Conservation (phyloP, 2,329 filamentous ascomycete genomes). For the Phialophora macrospora region DNA sequence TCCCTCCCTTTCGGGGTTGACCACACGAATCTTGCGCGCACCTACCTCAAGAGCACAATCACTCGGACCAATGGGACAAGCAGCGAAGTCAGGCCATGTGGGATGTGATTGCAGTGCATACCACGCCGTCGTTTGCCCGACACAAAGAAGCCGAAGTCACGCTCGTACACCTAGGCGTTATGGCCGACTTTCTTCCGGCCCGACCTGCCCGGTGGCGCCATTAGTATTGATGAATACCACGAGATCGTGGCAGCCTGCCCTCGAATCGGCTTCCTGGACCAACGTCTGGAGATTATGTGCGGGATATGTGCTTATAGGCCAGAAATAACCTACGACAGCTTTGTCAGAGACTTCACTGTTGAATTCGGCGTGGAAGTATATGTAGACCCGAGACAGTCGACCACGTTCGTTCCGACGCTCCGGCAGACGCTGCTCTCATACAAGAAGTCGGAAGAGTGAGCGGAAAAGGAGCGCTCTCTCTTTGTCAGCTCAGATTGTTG, state of each 20-base stretch:
- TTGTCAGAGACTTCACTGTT: slow-evolving; percentile 44
- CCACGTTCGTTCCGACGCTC: slow-evolving; percentile 2
- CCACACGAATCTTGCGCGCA: slow-evolving; percentile 52
- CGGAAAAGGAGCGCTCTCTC: not conserved
- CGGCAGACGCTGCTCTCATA: slow-evolving; percentile 19
- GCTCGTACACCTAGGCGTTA: slow-evolving; percentile 30
- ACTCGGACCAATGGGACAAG: slow-evolving; percentile 46
- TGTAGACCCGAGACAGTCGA: slow-evolving; percentile 10
- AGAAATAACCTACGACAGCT: slow-evolving; percentile 45
- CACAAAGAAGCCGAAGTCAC: slow-evolving; percentile 37
- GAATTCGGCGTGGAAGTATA: slow-evolving; percentile 28
- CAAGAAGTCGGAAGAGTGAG: slow-evolving; percentile 20
- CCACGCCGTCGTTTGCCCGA: slow-evolving; percentile 37
- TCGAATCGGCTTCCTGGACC: slow-evolving; percentile 44
- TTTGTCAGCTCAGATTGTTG: not conserved
- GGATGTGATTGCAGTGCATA: slow-evolving; percentile 55
- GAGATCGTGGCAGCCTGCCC: slow-evolving; percentile 43
- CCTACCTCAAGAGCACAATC: slow-evolving; percentile 41
- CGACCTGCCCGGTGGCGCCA: slow-evolving; percentile 22
- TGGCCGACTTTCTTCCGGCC: slow-evolving; percentile 36
- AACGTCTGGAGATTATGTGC: slow-evolving; percentile 43
- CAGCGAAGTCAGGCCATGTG: slow-evolving; percentile 54
- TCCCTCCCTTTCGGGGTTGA: slow-evolving; percentile 52
- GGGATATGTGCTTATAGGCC: slow-evolving; percentile 46
- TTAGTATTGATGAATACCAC: slow-evolving; percentile 45